phyloP scores from a whole-genome alignment of 2,329 filamentous ascomycete genomes.

The Diplodia seriata region DNA sequence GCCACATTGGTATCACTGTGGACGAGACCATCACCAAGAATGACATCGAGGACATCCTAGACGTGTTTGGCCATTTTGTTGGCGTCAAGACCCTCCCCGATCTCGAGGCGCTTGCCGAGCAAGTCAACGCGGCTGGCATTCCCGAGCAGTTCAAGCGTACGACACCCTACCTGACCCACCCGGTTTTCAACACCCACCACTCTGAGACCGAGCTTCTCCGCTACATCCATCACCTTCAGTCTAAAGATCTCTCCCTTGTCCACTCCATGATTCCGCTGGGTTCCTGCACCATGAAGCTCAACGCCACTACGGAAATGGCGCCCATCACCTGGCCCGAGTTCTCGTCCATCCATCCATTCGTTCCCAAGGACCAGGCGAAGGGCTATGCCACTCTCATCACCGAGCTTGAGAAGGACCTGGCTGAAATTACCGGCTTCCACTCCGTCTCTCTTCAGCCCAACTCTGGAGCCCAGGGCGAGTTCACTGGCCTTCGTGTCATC shows the following conservation, averaged over 20 bases:
- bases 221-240: constrained; percentile 92
- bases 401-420: constrained; percentile 76
- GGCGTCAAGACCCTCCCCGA: constrained; percentile 54
- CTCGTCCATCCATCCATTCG: constrained; percentile 81
- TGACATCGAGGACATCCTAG: constrained; percentile 64
- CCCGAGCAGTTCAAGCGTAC: constrained; percentile 71
- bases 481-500: constrained; percentile 87
- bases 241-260: constrained; percentile 90
- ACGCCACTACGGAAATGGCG: constrained; percentile 91
- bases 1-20: constrained; percentile 74
- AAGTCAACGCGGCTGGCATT: constrained; percentile 42
- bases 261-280: constrained; percentile 98
- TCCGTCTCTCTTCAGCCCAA: constrained; percentile 92
- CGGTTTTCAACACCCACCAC: constrained; percentile 93
- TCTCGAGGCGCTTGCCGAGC: constrained; percentile 31
- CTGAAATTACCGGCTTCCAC: constrained; percentile 86
- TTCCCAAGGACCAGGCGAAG: constrained; percentile 66
- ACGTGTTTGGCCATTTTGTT: constrained; percentile 60
- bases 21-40: constrained; percentile 73
- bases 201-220: constrained; percentile 93
- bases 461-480: constrained; percentile 94
- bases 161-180: constrained; percentile 81
- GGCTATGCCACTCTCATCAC: constrained; percentile 75
- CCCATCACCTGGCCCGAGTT: constrained; percentile 80
- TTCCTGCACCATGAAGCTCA: constrained; percentile 98